These are phyloP conservation scores for Cyclotella kingstonii DNA, from an alignment of 108 stramenopile species.

Conservation along the genomic window DNA sequence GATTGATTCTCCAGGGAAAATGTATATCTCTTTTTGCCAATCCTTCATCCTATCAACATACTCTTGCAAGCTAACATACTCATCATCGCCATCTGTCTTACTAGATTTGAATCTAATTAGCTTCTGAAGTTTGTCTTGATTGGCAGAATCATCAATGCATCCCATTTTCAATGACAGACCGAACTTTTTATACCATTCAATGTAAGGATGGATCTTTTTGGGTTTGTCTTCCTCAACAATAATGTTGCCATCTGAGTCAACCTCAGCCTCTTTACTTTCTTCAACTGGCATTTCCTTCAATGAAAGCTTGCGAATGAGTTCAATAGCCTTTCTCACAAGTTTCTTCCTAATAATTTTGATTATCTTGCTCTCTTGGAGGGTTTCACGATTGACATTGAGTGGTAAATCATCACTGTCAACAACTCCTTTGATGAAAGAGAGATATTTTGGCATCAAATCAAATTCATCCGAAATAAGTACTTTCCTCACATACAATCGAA, in stretches of 20 bases:
- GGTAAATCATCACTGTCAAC: slow-evolving; percentile 99
- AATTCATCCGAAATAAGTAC: slow-evolving; percentile 99
- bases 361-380: slow-evolving; percentile 95
- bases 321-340: slow-evolving; percentile 96
- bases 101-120: slow-evolving; percentile 94
- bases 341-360: slow-evolving; percentile 99
- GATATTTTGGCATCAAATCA: slow-evolving; percentile 95
- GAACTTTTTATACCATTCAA: slow-evolving; percentile 95
- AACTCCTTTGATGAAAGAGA: slow-evolving; percentile 95
- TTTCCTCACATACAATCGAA: slow-evolving; percentile 95
- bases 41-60: slow-evolving; percentile 97
- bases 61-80: slow-evolving; percentile 78
- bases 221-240: slow-evolving; percentile 49
- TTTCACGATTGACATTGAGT: slow-evolving; percentile 99
- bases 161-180: slow-evolving; percentile 95
- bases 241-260: slow-evolving; percentile 59
- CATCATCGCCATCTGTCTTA: slow-evolving; percentile 67
- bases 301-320: slow-evolving; percentile 90
- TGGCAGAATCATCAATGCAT: slow-evolving; percentile 95
- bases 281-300: slow-evolving; percentile 44
- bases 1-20: slow-evolving; percentile 86
- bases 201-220: slow-evolving; percentile 72
- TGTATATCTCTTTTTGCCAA: slow-evolving; percentile 98
- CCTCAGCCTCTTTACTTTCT: slow-evolving; percentile 59
- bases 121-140: slow-evolving; percentile 90